Conservation (phyloP, 441 rosid genomes). For the Mallotus japonicus region DNA sequence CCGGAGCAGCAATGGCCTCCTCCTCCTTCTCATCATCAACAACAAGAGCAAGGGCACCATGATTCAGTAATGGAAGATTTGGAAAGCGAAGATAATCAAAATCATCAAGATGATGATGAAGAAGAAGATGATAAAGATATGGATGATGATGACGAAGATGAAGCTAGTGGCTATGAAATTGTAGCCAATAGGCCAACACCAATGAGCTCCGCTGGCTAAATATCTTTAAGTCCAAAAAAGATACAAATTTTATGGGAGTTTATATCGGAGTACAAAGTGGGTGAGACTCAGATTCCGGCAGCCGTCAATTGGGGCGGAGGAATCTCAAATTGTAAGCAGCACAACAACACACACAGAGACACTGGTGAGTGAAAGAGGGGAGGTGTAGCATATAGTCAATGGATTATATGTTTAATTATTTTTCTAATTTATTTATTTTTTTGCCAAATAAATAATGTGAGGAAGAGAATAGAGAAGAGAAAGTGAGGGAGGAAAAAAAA, state of each 20-base stretch:
- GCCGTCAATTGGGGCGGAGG: conserved; percentile 24
- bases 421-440: conserved; percentile 45
- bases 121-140: conserved; percentile 47
- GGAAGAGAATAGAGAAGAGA: conserved; percentile 17
- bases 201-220: conserved; percentile 33
- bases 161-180: conserved; percentile 53
- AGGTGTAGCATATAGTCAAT: conserved; percentile 35
- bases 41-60: conserved; percentile 18
- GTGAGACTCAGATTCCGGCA: conserved; percentile 20
- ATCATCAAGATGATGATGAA: conserved; percentile 32
- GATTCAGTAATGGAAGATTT: conserved; percentile 37
- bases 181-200: conserved; percentile 50
- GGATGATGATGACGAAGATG: conserved; percentile 43
- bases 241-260: neutral
- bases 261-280: neutral
- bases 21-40: conserved; percentile 24
- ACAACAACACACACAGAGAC: conserved; percentile 16
- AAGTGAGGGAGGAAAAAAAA: conserved; percentile 12
- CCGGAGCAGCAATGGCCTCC: conserved; percentile 86
- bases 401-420: conserved; percentile 38
- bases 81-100: conserved; percentile 42
- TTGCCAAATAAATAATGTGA: conserved; percentile 36
- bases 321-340: conserved; percentile 24
- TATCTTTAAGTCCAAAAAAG: neutral
- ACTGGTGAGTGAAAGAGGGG: conserved; percentile 6